phyloP scores from a whole-genome alignment of 768 basidiomycete genomes.

The Auriscalpium microsporum region DNA sequence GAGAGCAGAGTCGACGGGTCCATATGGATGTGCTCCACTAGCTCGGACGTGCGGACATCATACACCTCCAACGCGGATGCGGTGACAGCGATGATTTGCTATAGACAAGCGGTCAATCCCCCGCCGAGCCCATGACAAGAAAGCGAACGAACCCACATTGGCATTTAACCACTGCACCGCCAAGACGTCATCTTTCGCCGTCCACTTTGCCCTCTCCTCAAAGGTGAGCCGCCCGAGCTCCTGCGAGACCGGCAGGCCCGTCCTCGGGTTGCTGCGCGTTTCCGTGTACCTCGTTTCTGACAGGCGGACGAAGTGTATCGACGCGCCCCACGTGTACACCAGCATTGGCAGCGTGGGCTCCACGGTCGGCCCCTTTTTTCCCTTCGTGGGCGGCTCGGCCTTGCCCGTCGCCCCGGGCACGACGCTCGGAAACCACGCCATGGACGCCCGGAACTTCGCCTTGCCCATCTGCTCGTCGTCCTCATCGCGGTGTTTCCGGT shows the following conservation, averaged over 20 bases:
- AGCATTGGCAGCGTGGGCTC: conserved; percentile 49
- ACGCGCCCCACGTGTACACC: conserved; percentile 79
- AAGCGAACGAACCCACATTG: conserved; percentile 55
- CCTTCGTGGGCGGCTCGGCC: conserved; percentile 14
- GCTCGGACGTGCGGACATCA: conserved; percentile 46
- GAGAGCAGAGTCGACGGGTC: conserved; percentile 49
- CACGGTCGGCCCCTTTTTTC: conserved; percentile 13
- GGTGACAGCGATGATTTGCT: conserved; percentile 70
- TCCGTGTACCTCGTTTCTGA: conserved; percentile 51
- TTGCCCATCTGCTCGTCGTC: conserved; percentile 36
- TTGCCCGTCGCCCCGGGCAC: conserved; percentile 12
- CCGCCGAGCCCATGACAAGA: neutral
- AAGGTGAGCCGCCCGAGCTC: conserved; percentile 62
- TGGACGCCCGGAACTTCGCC: conserved; percentile 46
- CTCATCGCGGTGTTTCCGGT: conserved; percentile 53
- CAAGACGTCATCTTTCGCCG: conserved; percentile 51
- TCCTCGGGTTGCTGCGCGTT: conserved; percentile 40
- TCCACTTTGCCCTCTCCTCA: conserved; percentile 52
- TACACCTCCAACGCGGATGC: conserved; percentile 53
- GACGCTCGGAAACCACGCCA: conserved; percentile 81
- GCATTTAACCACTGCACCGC: conserved; percentile 84
- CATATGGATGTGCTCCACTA: conserved; percentile 57
- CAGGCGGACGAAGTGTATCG: conserved; percentile 56
- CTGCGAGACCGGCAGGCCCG: conserved; percentile 48
- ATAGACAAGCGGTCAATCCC: neutral